Base-by-base conservation (phyloP, 2,329 filamentous ascomycete genomes). In the Phialophora macrospora region DNA sequence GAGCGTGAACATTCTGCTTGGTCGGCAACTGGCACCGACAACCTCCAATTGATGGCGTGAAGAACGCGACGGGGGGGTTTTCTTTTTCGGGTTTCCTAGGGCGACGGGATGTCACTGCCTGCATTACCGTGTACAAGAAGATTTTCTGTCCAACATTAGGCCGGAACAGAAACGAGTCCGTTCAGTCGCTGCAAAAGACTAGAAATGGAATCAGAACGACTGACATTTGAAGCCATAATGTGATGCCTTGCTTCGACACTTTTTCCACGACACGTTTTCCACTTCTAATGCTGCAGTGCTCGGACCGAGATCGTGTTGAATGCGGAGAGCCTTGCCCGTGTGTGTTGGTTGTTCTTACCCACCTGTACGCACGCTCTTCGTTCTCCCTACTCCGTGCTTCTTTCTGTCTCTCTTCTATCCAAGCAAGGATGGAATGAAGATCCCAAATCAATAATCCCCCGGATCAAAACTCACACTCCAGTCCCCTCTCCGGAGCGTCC, bases 151-250 rank as follows among this genome's bases (percentile, higher is more conserved):
- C 46, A 22, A 54, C 49, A 22, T 52, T 60, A 52, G 46, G 58
- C 58, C 32, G 12, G 12, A 34, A 34, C 58, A 46, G 30, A 26
- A 24, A 41, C 26, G 2, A 22, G 20, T 60, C 34, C n/a, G 46
- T 51, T 49, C 28, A 46, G 48, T 30, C 20, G 46, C 30, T 22
- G 28, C 24, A 52, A 52, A 51, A 49, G 56, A 60, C 58, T 51
- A 60, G 58, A 60, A 59, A 14, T 60, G 58, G 58, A 60, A 60
- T 54, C 48, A 52, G 58, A 60, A 60, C 32, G 58, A 60, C 32
- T 51, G 57, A 60, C 44, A 20, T 41, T 7, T 2, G 28, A 51
- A 24, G 28, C 22, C 26, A 28, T 26, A 22, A 17, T 11, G 48
- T n/a, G n/a, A n/a, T n/a, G n/a, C n/a, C 24, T 30, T 46, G 4